Base-by-base conservation (phyloP, 495 filamentous ascomycete species). In the Staphylotrichum tortipilum region DNA sequence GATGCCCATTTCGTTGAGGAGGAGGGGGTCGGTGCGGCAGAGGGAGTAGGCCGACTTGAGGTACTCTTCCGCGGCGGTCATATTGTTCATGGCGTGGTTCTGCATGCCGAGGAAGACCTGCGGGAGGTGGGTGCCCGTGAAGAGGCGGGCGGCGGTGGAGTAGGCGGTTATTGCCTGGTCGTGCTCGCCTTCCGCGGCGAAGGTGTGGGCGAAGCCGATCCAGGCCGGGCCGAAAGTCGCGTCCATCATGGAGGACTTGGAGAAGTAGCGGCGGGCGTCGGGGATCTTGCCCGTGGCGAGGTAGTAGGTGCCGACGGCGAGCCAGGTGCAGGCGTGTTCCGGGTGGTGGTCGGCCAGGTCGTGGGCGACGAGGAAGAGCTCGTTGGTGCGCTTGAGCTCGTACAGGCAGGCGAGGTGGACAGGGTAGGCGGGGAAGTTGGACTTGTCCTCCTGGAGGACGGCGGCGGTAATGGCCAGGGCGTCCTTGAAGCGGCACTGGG, bases 201-300 rank as follows among this genome's bases (percentile, higher is more conserved):
- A 99, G 1, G 94, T 99, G 70, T 99, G 92, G 19, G 92, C 92
- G 67, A 99, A 99, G 8, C 92, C 92, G 52, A 99, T 97, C 92
- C 92, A 99, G 33, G 92, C 92, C 5, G 94, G 88, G 5, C 92
- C 94, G 57, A 94, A 97, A 69, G 97, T 92, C 24, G 92, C 88
- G 62, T 99, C 89, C 79, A 99, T 86, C 76, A 95, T 85, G 54
- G 84, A 89, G 11, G 92, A 86, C 73, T 99, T 99, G 52, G 86
- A 91, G 68, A 99, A 99, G 71, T 88, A 97, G 12, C 89, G 83
- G 1, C 92, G 82, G 4, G 92, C 89, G 66, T 99, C 92, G 15
- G 91, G 85, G 45, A 99, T 86, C 52, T 89, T 92, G 31, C 81
- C 78, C 30, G 87, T 95, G 4, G 82, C 76, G 34, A 99, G 79